Evolutionary conservation across 805 yeast species (phyloP).

Genomic region (Isabelozyma rhagii): DNA sequence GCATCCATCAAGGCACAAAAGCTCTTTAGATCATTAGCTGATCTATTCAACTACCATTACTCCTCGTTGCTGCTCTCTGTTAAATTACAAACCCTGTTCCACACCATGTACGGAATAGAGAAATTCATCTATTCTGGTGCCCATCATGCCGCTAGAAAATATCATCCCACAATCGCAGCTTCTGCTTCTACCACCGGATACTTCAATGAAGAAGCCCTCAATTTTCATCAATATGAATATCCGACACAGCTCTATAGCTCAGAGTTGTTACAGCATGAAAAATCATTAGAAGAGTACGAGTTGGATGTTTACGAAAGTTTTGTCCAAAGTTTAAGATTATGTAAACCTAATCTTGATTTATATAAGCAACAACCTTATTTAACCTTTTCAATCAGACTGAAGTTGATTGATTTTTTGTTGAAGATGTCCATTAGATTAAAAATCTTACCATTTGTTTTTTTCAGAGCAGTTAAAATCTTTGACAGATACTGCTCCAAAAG

Average conservation of each 20-base stretch:
- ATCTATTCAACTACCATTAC: no score
- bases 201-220: background rate
- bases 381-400: constrained; percentile 66
- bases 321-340: constrained; percentile 27
- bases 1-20: background rate
- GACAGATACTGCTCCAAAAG: constrained; percentile 91
- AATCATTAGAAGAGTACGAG: constrained; percentile 48
- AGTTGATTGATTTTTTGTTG: constrained; percentile 74
- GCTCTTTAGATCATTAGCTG: background rate
- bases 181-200: background rate
- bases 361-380: constrained; percentile 89
- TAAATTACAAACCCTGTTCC: no score
- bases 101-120: background rate
- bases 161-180: background rate
- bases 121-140: background rate
- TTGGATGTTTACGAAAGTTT: constrained; percentile 44
- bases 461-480: constrained; percentile 69
- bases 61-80: background rate
- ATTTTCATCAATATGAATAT: constrained; percentile 45
- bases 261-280: constrained; percentile 48
- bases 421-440: constrained; percentile 65
- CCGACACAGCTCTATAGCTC: constrained; percentile 47
- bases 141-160: background rate
- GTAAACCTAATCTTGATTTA: constrained; percentile 50
- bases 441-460: constrained; percentile 63